These are phyloP conservation scores for Colletotrichum sp. DNA, from an alignment of 2,329 filamentous ascomycete species.

Conservation along the genomic window DNA sequence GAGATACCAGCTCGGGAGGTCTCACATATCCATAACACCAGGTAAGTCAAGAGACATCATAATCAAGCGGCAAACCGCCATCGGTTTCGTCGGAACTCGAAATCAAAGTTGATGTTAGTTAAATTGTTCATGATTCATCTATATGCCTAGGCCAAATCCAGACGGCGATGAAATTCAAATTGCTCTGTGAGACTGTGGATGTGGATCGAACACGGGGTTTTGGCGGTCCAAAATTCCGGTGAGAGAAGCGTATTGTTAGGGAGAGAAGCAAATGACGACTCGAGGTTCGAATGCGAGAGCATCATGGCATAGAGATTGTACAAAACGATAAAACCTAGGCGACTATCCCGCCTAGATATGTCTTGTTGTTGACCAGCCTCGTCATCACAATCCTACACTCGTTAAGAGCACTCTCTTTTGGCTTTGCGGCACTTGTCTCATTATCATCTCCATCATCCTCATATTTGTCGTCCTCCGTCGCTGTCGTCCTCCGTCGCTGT, in stretches of 20 bases:
- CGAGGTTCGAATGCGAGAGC: fast-evolving
- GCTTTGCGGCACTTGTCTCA: background rate
- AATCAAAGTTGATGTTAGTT: background rate
- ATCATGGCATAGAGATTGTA: fast-evolving
- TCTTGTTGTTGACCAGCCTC: background rate
- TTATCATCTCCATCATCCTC: background rate
- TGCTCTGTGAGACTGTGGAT: background rate
- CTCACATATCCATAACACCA: background rate
- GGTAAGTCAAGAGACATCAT: background rate
- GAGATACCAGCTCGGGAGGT: background rate
- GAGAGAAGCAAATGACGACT: background rate
- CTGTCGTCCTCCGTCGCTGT: background rate
- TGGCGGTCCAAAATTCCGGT: background rate
- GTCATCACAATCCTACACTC: background rate
- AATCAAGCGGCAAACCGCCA: background rate
- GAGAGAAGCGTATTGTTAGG: background rate
- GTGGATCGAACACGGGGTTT: background rate
- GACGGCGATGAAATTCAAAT: background rate
- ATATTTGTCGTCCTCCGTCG: background rate
- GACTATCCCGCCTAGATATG: background rate
- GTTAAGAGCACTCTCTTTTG: background rate
- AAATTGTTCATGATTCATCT: background rate
- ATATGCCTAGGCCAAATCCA: background rate
- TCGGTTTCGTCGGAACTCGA: background rate
- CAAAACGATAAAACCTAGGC: background rate